Conservation (phyloP, 495 filamentous ascomycete genomes). For the Aspergillus bridgeri region DNA sequence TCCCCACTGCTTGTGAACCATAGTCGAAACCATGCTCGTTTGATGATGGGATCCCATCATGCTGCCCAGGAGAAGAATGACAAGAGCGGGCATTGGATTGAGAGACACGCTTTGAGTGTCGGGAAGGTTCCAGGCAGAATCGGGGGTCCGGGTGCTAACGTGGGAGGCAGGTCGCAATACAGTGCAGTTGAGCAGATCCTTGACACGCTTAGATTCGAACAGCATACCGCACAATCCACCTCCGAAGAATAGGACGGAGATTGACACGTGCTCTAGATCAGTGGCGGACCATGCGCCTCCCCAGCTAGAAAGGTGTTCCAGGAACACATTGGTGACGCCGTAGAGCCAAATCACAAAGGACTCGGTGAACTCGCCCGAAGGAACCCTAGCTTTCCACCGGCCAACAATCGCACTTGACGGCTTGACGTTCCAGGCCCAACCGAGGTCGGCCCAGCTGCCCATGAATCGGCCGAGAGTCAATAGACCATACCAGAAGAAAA, state of each 20-base stretch:
- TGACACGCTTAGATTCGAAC: conserved; percentile 72
- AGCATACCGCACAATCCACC: conserved; percentile 96
- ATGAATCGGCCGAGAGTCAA: conserved; percentile 87
- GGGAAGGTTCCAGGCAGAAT: conserved; percentile 54
- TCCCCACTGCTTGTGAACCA: conserved; percentile 95
- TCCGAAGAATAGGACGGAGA: conserved; percentile 91
- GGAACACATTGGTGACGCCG: conserved; percentile 83
- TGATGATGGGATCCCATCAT: conserved; percentile 97
- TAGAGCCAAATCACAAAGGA: conserved; percentile 86
- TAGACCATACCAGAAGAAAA: conserved; percentile 93
- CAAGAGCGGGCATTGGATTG: conserved; percentile 85
- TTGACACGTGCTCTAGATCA: conserved; percentile 90
- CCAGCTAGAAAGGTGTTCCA: conserved; percentile 78
- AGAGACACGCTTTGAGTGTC: conserved; percentile 70
- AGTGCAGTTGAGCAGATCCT: conserved; percentile 66
- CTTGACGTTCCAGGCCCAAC: conserved; percentile 94
- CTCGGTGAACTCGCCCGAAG: conserved; percentile 84
- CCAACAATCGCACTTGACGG: conserved; percentile 58
- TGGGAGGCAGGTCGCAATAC: conserved; percentile 39
- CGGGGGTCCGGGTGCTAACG: conserved; percentile 32
- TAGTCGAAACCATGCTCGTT: conserved; percentile 75
- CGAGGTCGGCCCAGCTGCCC: conserved; percentile 84
- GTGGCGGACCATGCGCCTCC: conserved; percentile 68
- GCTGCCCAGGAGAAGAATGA: conserved; percentile 80
- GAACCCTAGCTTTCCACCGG: conserved; percentile 59